Evolutionary conservation across 2,329 filamentous ascomycete genomes (phyloP).

Genomic region (Lasiodiplodia gonubiensis): DNA sequence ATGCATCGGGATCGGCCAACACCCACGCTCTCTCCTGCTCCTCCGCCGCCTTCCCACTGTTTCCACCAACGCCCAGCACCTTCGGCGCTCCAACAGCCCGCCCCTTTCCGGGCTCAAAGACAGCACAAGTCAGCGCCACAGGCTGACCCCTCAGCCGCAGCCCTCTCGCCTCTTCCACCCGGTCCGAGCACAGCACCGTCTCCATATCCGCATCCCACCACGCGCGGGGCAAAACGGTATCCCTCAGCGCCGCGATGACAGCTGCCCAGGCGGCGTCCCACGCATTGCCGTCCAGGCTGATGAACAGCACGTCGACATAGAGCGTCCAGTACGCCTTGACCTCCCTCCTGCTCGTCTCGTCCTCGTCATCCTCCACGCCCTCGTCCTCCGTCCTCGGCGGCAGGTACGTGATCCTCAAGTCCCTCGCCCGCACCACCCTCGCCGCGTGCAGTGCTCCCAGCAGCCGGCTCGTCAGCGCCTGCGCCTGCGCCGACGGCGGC

Average conservation of each 20-base stretch:
- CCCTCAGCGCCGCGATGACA: constrained; percentile 76
- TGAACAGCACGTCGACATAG: constrained; percentile 93
- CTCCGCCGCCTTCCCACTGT: constrained; percentile 48
- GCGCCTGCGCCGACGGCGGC: constrained; percentile 78
- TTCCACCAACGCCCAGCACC: constrained; percentile 33
- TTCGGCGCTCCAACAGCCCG: background rate
- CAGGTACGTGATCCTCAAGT: constrained; percentile 75
- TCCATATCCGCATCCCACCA: constrained; percentile 85
- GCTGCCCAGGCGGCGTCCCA: constrained; percentile 92
- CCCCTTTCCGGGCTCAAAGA: constrained; percentile 61
- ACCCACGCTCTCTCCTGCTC: constrained; percentile 63
- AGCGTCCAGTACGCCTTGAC: constrained; percentile 92
- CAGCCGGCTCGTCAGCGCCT: constrained; percentile 82
- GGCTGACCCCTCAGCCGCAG: constrained; percentile 71
- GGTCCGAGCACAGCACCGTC: constrained; percentile 74
- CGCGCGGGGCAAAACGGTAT: constrained; percentile 78
- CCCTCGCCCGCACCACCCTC: constrained; percentile 67
- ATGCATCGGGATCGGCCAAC: constrained; percentile 83
- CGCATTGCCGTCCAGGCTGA: constrained; percentile 88
- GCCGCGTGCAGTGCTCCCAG: constrained; percentile 77
- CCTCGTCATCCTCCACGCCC: constrained; percentile 43
- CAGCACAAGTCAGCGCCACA: constrained; percentile 75
- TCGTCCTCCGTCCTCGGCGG: constrained; percentile 52
- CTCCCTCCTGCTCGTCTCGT: constrained; percentile 56
- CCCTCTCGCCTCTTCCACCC: constrained; percentile 57